Conservation (phyloP, 2,329 filamentous ascomycete genomes). For the Monosporascus sp. region DNA sequence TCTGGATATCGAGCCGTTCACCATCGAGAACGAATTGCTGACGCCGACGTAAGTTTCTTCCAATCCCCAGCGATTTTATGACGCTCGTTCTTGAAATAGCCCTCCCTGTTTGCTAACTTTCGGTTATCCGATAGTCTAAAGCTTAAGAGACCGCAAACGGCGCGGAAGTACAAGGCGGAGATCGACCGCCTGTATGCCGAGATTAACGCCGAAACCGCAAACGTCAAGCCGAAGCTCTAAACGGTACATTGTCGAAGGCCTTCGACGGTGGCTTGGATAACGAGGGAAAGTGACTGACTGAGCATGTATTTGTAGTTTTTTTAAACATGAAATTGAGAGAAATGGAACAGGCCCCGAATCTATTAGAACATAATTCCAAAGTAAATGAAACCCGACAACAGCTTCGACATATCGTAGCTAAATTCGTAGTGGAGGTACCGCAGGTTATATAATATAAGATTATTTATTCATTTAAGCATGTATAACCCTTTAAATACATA, state of each 20-base stretch:
- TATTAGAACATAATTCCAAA: too few species aligned
- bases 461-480: not conserved
- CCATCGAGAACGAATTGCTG: constrained; percentile 83
- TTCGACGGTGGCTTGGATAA: too few species aligned
- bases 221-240: constrained; percentile 42
- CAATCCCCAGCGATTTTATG: not conserved
- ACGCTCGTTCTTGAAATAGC: not conserved
- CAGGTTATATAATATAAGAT: constrained; percentile 2
- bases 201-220: constrained; percentile 35
- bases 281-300: too few species aligned
- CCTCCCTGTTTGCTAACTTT: constrained; percentile 11
- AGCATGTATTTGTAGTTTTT: too few species aligned
- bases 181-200: constrained; percentile 55
- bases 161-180: constrained; percentile 45
- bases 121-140: constrained; percentile 41
- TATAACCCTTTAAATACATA: too few species aligned
- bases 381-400: too few species aligned
- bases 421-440: constrained; percentile 2
- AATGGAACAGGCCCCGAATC: too few species aligned
- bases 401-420: too few species aligned
- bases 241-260: not conserved
- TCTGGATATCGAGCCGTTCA: constrained; percentile 83
- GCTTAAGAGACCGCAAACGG: constrained; percentile 53
- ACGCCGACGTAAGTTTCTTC: constrained; percentile 69
- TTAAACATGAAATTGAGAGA: too few species aligned